phyloP scores from a whole-genome alignment of 164 flowering plant genomes.

The Sedum album region DNA sequence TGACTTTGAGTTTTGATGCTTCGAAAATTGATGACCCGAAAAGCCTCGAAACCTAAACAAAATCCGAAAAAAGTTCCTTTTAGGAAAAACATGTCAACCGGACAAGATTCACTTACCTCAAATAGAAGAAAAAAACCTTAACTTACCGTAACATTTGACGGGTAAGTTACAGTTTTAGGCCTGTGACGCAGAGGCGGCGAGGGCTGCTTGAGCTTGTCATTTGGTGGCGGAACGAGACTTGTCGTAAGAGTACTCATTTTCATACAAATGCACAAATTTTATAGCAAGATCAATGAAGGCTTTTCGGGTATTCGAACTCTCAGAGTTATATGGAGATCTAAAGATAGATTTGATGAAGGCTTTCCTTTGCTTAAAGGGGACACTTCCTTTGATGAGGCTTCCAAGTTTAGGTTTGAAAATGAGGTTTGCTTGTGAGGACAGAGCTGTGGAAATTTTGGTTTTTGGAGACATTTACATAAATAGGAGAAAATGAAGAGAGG shows the following conservation, averaged over 20 bases:
- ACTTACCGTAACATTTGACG: background rate
- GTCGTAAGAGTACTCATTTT: background rate
- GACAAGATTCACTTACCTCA: background rate
- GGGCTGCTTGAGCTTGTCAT: background rate
- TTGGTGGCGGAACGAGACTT: slow-evolving; percentile 1
- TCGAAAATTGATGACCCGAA: slow-evolving; percentile 90
- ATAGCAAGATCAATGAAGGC: too few relatives aligned
- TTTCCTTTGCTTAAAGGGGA: too few relatives aligned
- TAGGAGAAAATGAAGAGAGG: too few relatives aligned
- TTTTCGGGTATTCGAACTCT: too few relatives aligned
- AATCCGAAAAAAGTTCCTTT: background rate
- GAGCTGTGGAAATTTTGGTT: too few relatives aligned
- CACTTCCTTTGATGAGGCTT: too few relatives aligned
- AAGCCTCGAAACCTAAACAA: slow-evolving; percentile 60
- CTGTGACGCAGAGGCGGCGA: background rate
- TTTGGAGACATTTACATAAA: too few relatives aligned
- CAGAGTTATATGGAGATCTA: too few relatives aligned
- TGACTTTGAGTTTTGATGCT: slow-evolving; percentile 80
- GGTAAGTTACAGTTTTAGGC: background rate
- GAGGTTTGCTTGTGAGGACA: too few relatives aligned
- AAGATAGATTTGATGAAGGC: too few relatives aligned
- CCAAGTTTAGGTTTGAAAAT: too few relatives aligned
- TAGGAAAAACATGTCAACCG: background rate
- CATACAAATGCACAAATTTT: background rate
- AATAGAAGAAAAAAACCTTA: background rate